These are phyloP conservation scores for Phytophthora fragariaefolia DNA, from an alignment of 352 stramenopile species.

Conservation along the genomic window DNA sequence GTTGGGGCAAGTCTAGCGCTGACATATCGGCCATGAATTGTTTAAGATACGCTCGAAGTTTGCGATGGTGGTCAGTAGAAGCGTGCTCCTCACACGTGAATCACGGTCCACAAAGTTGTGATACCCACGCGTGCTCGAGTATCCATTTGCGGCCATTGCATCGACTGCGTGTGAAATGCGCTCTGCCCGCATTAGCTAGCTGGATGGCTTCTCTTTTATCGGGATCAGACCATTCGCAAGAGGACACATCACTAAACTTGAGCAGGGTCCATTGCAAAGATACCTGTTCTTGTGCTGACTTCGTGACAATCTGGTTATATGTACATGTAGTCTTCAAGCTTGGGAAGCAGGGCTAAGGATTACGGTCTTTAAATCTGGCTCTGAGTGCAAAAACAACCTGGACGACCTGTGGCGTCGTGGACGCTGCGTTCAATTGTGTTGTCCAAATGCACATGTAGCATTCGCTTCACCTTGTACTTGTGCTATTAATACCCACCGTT, in stretches of 20 bases:
- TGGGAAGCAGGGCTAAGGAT: no score
- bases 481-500: no score
- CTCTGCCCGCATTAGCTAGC: neutral
- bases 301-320: neutral
- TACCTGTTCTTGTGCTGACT: neutral
- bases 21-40: neutral
- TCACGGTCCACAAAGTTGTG: neutral
- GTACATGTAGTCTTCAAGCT: no score
- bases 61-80: neutral
- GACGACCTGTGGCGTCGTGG: no score
- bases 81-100: neutral
- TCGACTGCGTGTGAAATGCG: neutral
- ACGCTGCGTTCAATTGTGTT: no score
- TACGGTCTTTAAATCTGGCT: neutral
- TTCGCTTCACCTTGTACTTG: no score
- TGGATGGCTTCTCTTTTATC: neutral
- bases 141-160: constrained; percentile 7
- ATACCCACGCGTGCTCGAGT: constrained; percentile 2
- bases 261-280: neutral
- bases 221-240: neutral
- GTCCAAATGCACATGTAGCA: no score
- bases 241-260: neutral
- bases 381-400: neutral
- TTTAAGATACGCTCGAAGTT: neutral
- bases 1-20: neutral